Percentiles rank a stretch among this genome's conserved stretches.
Conservation (phyloP, 768 basidiomycete genomes). For the Chalciporus pseudorubinellus region DNA sequence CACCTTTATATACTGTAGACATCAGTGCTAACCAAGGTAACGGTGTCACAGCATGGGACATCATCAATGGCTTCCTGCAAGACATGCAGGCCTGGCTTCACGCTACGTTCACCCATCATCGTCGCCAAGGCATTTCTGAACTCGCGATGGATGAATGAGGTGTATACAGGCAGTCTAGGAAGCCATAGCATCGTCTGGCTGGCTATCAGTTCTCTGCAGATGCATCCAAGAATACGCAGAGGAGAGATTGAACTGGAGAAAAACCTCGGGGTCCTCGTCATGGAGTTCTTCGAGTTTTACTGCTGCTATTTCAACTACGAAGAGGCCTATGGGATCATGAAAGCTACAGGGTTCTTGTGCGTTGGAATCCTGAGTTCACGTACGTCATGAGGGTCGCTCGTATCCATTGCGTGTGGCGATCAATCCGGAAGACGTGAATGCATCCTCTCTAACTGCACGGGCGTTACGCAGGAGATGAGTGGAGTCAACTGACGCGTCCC, state of each 20-base stretch:
- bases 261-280: constrained; percentile 90
- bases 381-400: constrained; percentile 49
- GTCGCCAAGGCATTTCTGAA: constrained; percentile 88
- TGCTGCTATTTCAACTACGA: constrained; percentile 90
- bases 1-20: too few species aligned
- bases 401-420: constrained; percentile 42
- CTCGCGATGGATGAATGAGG: constrained; percentile 94
- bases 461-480: constrained; percentile 78
- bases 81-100: constrained; percentile 57
- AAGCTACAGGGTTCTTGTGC: constrained; percentile 65
- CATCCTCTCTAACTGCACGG: constrained; percentile 75
- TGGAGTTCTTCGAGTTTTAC: constrained; percentile 98
- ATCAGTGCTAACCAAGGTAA: constrained; percentile 91
- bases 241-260: constrained; percentile 83
- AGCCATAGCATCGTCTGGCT: constrained; percentile 94
- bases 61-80: constrained; percentile 77
- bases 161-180: constrained; percentile 93
- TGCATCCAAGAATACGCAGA: constrained; percentile 91
- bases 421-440: constrained; percentile 67
- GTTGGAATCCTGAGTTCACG: constrained; percentile 61
- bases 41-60: constrained; percentile 73
- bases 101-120: constrained; percentile 79
- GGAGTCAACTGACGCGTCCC: neutral
- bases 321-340: constrained; percentile 71
- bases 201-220: constrained; percentile 91